phyloP scores from a whole-genome alignment of 495 filamentous ascomycete species.

The Aspergillus sparsus region DNA sequence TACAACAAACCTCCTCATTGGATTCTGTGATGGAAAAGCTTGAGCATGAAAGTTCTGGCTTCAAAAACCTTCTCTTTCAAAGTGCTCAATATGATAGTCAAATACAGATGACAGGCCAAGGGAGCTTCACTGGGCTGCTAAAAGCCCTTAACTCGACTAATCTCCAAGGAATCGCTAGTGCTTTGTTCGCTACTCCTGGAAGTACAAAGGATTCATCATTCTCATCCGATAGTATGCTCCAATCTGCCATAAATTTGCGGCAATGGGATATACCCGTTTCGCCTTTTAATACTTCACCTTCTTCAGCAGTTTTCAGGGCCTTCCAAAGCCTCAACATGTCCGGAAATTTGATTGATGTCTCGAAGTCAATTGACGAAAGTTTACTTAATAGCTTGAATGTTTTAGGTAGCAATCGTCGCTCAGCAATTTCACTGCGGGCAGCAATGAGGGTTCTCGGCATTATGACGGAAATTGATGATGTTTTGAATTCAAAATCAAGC shows the following conservation, averaged over 20 bases:
- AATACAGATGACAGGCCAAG: slow-evolving; percentile 57
- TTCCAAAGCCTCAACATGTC: slow-evolving; percentile 78
- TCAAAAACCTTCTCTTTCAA: slow-evolving; percentile 86
- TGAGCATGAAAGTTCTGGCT: slow-evolving; percentile 87
- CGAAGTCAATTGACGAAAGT: slow-evolving; percentile 58
- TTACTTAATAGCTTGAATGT: slow-evolving; percentile 63
- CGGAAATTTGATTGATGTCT: slow-evolving; percentile 51
- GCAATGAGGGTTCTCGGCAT: slow-evolving; percentile 72
- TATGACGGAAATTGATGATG: slow-evolving; percentile 78
- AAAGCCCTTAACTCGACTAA: slow-evolving; percentile 49
- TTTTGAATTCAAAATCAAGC: slow-evolving; percentile 59
- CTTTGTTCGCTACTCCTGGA: slow-evolving; percentile 38
- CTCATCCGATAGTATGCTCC: slow-evolving; percentile 69
- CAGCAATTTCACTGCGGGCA: slow-evolving; percentile 59
- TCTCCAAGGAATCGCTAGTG: slow-evolving; percentile 49
- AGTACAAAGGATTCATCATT: slow-evolving; percentile 31
- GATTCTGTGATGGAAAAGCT: slow-evolving; percentile 74
- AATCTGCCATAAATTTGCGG: slow-evolving; percentile 81
- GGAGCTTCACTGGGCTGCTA: slow-evolving; percentile 45
- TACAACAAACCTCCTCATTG: slow-evolving; percentile 74
- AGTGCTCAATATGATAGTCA: slow-evolving; percentile 91
- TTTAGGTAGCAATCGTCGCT: slow-evolving; percentile 56
- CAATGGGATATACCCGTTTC: slow-evolving; percentile 91
- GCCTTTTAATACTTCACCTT: slow-evolving; percentile 55
- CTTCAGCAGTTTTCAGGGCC: slow-evolving; percentile 71